Evolutionary conservation across 805 yeast genomes (phyloP), one percentile per base, ranked within the genome.

Genomic region (Kluyveromyces dobzhanskii): DNA sequence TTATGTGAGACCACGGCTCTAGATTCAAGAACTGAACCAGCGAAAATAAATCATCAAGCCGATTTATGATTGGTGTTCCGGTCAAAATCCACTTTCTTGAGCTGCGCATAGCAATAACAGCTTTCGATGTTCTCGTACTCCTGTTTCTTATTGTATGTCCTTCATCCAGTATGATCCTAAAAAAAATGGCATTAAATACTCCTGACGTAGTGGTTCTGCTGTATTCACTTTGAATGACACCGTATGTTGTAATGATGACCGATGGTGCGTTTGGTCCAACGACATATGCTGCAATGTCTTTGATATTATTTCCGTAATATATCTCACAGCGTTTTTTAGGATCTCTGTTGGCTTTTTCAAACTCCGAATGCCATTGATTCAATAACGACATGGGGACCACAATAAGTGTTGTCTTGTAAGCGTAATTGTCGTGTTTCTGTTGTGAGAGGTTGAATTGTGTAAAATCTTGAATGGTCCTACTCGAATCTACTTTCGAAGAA

Each of bases 281-380:
- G 9, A 83, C 57, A 31, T 65, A 38, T 7, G 61, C 37, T 23
- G 67, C 59, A 35, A 86, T 54, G 51, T 80, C 76, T 3, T 70
- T 66, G 2, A 73, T 63, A 40, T 70, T 78, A 19, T 72, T 73
- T 0, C 95, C 96, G 56, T 90, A 88, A 51, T 88, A 88, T 0
- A 86, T 70, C 28, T 73, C 67, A 47, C 84, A 73, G 9, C 54
- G 52, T 36, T 65, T 62, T 10, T 67, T 57, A 0, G 65, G 48
- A 28, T 70, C 69, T 16, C 62, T 65, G 46, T 75, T 75, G 0
- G 83, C 73, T 33, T 74, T 74, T 11, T 63, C 64, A 41, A 84
- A 85, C 55, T 90, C 97, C 12, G 73, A 72, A 51, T 82, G 82
- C 97, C 97, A 88, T 57, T 90, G 97, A 1, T 85, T 66, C n/a